Evolutionary conservation across 768 basidiomycete genomes (phyloP).

Genomic region (Suillus brevipes): DNA sequence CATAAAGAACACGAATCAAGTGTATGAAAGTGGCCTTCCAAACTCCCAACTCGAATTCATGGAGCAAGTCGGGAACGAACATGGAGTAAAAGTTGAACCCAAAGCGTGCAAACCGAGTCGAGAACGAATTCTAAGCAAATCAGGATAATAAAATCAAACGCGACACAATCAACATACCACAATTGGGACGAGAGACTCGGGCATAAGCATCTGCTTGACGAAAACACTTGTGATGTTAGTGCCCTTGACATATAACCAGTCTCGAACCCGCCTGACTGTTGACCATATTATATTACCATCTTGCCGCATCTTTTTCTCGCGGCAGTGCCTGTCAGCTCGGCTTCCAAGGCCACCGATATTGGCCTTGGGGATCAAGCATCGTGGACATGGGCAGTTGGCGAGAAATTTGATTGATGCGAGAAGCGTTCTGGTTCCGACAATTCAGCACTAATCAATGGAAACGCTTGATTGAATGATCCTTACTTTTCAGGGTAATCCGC

Average conservation of each 20-base stretch:
- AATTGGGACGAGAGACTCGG: not conserved
- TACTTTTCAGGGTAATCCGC: conserved; percentile 38
- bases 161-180: too few species aligned
- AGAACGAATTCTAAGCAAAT: conserved; percentile 38
- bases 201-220: not conserved
- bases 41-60: conserved; percentile 39
- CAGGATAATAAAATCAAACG: not conserved
- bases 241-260: conserved; percentile 10
- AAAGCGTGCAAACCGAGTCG: conserved; percentile 14
- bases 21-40: conserved; percentile 39
- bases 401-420: conserved; percentile 23
- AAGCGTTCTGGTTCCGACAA: not conserved
- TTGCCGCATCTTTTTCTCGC: not conserved
- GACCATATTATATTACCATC: not conserved
- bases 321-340: conserved; percentile 6
- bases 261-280: conserved; percentile 2
- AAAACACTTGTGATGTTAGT: not conserved
- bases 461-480: conserved; percentile 14
- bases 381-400: conserved; percentile 21
- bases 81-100: conserved; percentile 29
- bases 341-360: conserved; percentile 6
- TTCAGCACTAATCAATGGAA: too few species aligned
- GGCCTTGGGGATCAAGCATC: conserved; percentile 14
- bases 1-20: conserved; percentile 34
- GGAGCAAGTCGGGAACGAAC: conserved; percentile 37